Percentiles rank a stretch among this genome's conserved stretches.
phyloP scores from a whole-genome alignment of 345 rosid genomes.

The Combretum micranthum region DNA sequence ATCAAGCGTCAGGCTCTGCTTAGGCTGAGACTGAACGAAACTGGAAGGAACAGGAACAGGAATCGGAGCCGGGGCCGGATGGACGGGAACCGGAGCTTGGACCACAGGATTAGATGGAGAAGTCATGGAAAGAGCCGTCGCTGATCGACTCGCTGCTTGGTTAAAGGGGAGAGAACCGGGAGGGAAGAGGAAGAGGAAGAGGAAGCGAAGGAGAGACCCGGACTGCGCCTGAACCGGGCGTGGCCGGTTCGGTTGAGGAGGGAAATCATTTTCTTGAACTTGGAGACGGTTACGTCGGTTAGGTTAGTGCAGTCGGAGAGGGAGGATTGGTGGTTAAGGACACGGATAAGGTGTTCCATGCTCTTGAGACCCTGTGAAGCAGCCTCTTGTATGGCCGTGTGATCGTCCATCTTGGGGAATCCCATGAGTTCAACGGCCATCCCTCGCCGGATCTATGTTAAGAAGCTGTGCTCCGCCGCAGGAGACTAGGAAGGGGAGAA shows the following conservation, averaged over 20 bases:
- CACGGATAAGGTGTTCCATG: constrained; percentile 70
- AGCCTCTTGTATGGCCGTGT: constrained; percentile 73
- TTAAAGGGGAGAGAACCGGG: constrained; percentile 4
- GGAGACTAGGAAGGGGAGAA: no score
- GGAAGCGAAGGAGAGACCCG: constrained; percentile 32
- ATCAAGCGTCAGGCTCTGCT: constrained; percentile 68
- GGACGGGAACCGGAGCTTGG: constrained; percentile 1
- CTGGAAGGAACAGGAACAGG: constrained; percentile 20
- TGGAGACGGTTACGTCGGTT: constrained; percentile 64
- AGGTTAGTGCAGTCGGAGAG: constrained; percentile 54
- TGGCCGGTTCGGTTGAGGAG: constrained; percentile 78
- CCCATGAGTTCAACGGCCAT: constrained; percentile 72
- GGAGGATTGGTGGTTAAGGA: constrained; percentile 37
- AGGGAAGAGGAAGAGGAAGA: constrained; percentile 14
- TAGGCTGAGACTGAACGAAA: constrained; percentile 40
- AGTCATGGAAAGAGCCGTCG: no score
- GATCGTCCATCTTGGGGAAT: constrained; percentile 61
- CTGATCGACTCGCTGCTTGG: not conserved
- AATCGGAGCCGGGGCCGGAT: constrained; percentile 7
- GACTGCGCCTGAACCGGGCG: constrained; percentile 87
- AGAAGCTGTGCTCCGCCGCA: not conserved
- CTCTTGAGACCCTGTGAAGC: constrained; percentile 78
- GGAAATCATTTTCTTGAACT: constrained; percentile 72
- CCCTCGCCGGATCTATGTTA: not conserved
- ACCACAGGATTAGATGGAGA: not conserved